Percentiles rank a stretch among this genome's conserved stretches.
Evolutionary conservation across 2,329 filamentous ascomycete species (phyloP).

Genomic region (Penicillium sp.): DNA sequence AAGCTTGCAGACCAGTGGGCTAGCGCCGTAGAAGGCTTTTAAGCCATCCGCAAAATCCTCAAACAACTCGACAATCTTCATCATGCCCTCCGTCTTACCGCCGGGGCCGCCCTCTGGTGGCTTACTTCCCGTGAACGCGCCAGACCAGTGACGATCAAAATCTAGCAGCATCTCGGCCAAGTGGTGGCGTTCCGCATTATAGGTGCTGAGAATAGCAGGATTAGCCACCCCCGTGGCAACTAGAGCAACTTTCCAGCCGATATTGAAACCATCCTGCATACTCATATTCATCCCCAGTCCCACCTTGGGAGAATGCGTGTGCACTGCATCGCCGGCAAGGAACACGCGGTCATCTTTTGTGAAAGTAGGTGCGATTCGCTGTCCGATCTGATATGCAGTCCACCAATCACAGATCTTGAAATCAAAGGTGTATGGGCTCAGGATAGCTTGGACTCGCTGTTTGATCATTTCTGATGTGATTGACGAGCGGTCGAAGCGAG

Average conservation of each 20-base stretch:
- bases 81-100: constrained; percentile 15
- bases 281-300: constrained; percentile 32
- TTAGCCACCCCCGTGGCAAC: constrained; percentile 42
- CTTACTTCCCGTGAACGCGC: constrained; percentile 11
- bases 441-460: constrained; percentile 14
- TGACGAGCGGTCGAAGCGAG: constrained; percentile 18
- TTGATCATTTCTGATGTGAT: constrained; percentile 18
- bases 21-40: constrained; percentile 15
- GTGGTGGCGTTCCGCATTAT: constrained; percentile 51
- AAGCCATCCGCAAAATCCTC: constrained; percentile 20
- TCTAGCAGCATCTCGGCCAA: constrained; percentile 63
- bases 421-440: constrained; percentile 19
- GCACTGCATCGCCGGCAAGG: constrained; percentile 22
- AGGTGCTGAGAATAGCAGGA: constrained; percentile 47
- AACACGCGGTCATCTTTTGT: constrained; percentile 16
- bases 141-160: constrained; percentile 49
- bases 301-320: constrained; percentile 23
- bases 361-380: constrained; percentile 17
- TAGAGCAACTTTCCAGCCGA: constrained; percentile 53
- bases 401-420: constrained; percentile 20
- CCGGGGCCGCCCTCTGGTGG: background rate
- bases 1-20: constrained; percentile 12
- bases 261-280: constrained; percentile 52
- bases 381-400: constrained; percentile 22
- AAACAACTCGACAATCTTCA: constrained; percentile 12